Conservation (phyloP, 176 grass and related monocot species). For the Zea mays region DNA sequence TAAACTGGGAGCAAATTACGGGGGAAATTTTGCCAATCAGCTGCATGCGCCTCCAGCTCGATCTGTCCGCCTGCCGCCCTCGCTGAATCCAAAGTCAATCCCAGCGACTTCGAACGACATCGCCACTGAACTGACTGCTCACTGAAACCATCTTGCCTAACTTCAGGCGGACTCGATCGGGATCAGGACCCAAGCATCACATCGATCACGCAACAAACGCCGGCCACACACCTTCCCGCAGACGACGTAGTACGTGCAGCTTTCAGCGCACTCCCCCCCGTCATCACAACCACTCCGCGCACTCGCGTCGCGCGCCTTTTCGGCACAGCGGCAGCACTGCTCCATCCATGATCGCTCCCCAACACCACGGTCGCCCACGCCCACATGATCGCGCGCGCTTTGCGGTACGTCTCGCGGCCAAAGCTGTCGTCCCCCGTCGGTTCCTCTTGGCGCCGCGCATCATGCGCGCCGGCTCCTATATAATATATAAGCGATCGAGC, state of each 20-base stretch:
- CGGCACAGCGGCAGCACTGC: conserved; percentile 4
- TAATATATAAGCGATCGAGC: not conserved
- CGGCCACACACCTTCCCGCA: too few relatives aligned
- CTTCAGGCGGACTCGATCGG: not conserved
- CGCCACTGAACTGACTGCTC: not conserved
- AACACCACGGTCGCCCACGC: not conserved
- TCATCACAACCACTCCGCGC: conserved; percentile 28
- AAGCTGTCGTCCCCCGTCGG: not conserved
- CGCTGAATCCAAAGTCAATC: too few relatives aligned
- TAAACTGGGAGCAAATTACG: too few relatives aligned
- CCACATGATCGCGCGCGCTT: conserved; percentile 15
- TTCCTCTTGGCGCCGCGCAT: conserved; percentile 14
- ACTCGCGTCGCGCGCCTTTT: conserved; percentile 11
- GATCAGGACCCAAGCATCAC: too few relatives aligned
- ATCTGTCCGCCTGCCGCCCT: too few relatives aligned
- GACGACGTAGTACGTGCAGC: too few relatives aligned
- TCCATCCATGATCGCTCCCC: not conserved
- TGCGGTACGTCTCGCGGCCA: not conserved
- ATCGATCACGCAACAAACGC: not conserved
- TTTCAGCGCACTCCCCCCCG: too few relatives aligned
- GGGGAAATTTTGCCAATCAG: too few relatives aligned
- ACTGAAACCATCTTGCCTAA: not conserved
- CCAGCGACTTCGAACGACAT: too few relatives aligned
- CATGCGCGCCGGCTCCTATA: not conserved
- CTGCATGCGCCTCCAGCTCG: too few relatives aligned